Evolutionary conservation across 1,284 basidiomycete species (phyloP), one percentile per base, ranked within the genome.

Genomic region (Cystobasidiaceae sp.): DNA sequence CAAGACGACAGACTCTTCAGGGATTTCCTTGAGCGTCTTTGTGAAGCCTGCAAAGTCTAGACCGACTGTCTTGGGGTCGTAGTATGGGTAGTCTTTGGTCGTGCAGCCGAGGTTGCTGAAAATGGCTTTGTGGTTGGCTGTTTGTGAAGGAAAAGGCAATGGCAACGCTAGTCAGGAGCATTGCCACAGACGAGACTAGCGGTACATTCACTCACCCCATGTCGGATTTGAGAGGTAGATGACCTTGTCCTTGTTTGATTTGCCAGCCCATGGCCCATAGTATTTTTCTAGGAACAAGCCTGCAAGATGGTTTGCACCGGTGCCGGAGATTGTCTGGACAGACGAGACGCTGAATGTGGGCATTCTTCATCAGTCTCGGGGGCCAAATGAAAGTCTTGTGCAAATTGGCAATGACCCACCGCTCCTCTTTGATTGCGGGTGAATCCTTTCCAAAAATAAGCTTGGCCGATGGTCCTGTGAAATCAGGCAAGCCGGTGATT

Each of bases 281-380:
- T 91, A 94, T 60, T 83, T 83, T 67, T 85, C 85, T 66, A 98
- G 80, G 81, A 98, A 97, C 50, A 90, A 79, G 1, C 86, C 92
- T 30, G 87, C 96, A 30, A 97, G 81, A 76, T 96, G 91, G 78
- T 97, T 90, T 54, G 93, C 94, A 65, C 96, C 94, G 0, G 94
- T 97, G 34, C 93, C 89, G 17, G 93, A 96, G 72, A 96, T 89
- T 13, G 93, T 93, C 79, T 97, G 93, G 43, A 89, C 86, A 25
- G 76, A 77, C 39, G 77, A 77, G 4, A 76, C 75, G 73, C 2
- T 75, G 77, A 68, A 75, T 2, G 44, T 15, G 19, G 27, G 44
- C 44, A 46, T 8, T n/a, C 44, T 3, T 46, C 11, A 13, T 25
- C 2, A 4, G 30, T 3, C 25, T 28, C 13, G n/a, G 50, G 33